Conservation (phyloP, 2,329 filamentous ascomycete species). For the Gliomastix tumulicola region DNA sequence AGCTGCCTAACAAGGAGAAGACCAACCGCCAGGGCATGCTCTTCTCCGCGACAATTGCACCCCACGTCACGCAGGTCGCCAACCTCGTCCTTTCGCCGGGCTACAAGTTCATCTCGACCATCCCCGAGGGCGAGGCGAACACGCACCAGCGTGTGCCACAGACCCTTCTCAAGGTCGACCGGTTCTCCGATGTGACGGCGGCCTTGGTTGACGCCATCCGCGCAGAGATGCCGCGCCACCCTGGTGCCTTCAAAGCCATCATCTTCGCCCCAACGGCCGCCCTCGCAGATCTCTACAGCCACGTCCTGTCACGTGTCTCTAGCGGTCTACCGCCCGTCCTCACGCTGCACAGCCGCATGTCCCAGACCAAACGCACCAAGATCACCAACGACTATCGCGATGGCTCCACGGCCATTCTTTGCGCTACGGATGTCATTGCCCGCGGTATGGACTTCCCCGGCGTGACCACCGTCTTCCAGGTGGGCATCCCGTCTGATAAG, state of each 20-base stretch:
- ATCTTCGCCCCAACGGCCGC: constrained; percentile 64
- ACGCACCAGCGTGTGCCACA: constrained; percentile 75
- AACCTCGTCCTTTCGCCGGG: constrained; percentile 57
- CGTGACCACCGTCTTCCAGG: constrained; percentile 95
- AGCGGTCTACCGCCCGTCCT: constrained; percentile 66
- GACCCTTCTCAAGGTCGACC: constrained; percentile 59
- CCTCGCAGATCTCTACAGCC: constrained; percentile 42
- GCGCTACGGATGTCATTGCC: constrained; percentile 95
- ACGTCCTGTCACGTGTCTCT: constrained; percentile 30
- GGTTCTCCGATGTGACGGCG: constrained; percentile 59
- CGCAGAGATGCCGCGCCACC: constrained; percentile 29
- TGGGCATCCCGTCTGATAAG: constrained; percentile 87
- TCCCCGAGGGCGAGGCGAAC: constrained; percentile 65
- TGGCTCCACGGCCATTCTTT: constrained; percentile 76
- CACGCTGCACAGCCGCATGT: constrained; percentile 88
- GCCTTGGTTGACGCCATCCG: constrained; percentile 50
- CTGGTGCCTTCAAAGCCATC: constrained; percentile 69
- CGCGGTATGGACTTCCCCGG: constrained; percentile 88
- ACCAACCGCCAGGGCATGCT: constrained; percentile 88
- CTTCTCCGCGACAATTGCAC: constrained; percentile 86
- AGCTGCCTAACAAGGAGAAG: constrained; percentile 62
- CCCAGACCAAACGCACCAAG: constrained; percentile 97
- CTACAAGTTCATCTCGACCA: constrained; percentile 79
- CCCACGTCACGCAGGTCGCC: constrained; percentile 72
- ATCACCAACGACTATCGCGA: constrained; percentile 92